Evolutionary conservation across 78 protist genomes (phyloP), one percentile per base, ranked within the genome.

Genomic region (Dictyostelium citrinum): DNA sequence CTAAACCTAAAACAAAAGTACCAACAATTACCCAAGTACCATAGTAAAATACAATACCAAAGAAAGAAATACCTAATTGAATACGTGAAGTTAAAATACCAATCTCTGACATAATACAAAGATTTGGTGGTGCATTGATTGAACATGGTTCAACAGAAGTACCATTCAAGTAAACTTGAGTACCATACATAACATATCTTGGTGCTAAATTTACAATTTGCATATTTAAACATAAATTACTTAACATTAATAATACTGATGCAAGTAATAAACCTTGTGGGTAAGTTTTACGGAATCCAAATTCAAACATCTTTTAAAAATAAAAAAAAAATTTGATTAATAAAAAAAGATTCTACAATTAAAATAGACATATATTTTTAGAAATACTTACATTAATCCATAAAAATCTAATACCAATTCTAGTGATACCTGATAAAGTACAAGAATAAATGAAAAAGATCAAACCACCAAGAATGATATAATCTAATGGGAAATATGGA

Each of bases 401-500:
- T 17, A 91, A 33, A 41, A 91, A 83, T 51, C 97, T 76, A 60
- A 95, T 90, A 31, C 95, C 95, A 77, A 95, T 95, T 55, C 58
- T 64, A 20, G 68, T 76, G 24, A 95, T 68, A 64, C 97, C 97
- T 35, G 91, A 64, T 14, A 95, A 5, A 20, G 97, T 90, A 22
- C 37, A 27, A 16, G 35, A 20, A 61, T 70, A 90, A 22, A 90
- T 55, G 51, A 68, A 95, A 2, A 82, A 33, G 6, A 90, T 83
- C n/a, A 90, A 24, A 49, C 58, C n/a, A 9, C 90, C 95, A 22
- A 95, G 29, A 14, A 82, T 24, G 39, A 95, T 64, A 31, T 90
- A 95, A 67, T 95, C 97, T 22, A 90, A n/a, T 68, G 97, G 97
- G 91, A 95, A 95, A 43, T 61, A 88, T 90, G 91, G 91, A 24